phyloP scores from a whole-genome alignment of 2,329 filamentous ascomycete genomes.

The Sclerotinia subarctica region DNA sequence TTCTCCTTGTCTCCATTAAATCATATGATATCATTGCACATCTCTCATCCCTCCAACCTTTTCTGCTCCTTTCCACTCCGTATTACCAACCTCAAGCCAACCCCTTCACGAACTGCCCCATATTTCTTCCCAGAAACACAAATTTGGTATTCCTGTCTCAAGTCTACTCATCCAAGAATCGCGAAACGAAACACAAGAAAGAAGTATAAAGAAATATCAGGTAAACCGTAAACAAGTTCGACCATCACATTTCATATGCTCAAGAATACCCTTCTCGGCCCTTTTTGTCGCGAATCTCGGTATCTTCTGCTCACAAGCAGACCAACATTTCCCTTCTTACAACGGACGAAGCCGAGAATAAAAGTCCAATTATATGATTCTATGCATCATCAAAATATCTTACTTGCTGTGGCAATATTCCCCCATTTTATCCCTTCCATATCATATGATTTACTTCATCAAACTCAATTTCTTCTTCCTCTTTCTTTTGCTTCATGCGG shows the following conservation, averaged over 20 bases:
- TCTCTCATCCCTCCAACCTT: not conserved
- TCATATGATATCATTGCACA: conserved; percentile 3
- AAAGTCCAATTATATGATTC: not conserved
- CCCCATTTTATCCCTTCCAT: not conserved
- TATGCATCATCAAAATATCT: not conserved
- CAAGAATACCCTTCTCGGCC: not conserved
- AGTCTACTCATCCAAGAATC: not conserved
- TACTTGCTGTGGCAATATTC: not conserved
- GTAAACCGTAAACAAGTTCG: not conserved
- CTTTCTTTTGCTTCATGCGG: not conserved
- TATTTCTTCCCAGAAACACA: not conserved
- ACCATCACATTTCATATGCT: not conserved
- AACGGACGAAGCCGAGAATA: not conserved
- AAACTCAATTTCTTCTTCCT: too few species aligned
- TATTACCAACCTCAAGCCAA: not conserved
- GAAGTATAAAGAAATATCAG: not conserved
- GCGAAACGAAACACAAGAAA: not conserved
- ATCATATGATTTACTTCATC: not conserved
- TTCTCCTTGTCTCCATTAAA: not conserved
- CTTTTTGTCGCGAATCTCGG: not conserved
- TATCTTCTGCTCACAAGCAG: not conserved
- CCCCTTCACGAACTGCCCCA: not conserved
- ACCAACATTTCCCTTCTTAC: not conserved
- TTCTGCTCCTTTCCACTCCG: not conserved
- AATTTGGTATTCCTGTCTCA: not conserved